Evolutionary conservation across 78 protist genomes (phyloP), one percentile per base, ranked within the genome.

Genomic region (Guillardia theta): DNA sequence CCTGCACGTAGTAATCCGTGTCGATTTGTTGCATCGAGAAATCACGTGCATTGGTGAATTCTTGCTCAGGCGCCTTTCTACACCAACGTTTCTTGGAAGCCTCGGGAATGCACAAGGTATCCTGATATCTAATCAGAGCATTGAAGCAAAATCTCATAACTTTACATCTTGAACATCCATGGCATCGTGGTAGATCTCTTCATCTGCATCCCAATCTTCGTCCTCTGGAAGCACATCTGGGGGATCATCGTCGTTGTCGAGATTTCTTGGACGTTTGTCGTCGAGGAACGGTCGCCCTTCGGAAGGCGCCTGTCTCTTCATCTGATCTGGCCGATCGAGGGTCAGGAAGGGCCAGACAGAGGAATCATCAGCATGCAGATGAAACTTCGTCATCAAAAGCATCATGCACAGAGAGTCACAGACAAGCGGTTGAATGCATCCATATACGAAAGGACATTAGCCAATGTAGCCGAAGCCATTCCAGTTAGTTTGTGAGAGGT

Each of bases 1-100:
- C 92, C 18, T 9, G 37, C 0, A 9, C 21, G 77, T 88, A 88
- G 93, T 88, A 94, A 27, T 94, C 95, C 33, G 93, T 93, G 39
- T 94, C 93, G 44, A 88, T 27, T 22, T 94, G 92, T 24, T 94
- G 95, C 19, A 94, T 88, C 12, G 46, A 0, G 2, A 77, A 5
- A 44, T 37, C 1, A 4, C n/a, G 21, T 0, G 27, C 33, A 10
- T 46, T 27, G 19, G 54, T 30, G 22, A 48, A 41, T 21, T 48
- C 21, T 10, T 15, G 53, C 48, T 15, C 50, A 21, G 24, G 33
- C 45, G 90, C 44, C 5, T 46, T 19, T 48, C 46, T 88, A 41
- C 93, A 48, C 93, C 93, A 88, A 4, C 64, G 54, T 64, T 88
- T 45, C 93, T 88, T 45, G 48, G 93, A 88, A 8, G n/a, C 45